Evolutionary conservation across 2,329 filamentous ascomycete species (phyloP), one percentile per base, ranked within the genome.

Genomic region (Paecilomyces sp.): DNA sequence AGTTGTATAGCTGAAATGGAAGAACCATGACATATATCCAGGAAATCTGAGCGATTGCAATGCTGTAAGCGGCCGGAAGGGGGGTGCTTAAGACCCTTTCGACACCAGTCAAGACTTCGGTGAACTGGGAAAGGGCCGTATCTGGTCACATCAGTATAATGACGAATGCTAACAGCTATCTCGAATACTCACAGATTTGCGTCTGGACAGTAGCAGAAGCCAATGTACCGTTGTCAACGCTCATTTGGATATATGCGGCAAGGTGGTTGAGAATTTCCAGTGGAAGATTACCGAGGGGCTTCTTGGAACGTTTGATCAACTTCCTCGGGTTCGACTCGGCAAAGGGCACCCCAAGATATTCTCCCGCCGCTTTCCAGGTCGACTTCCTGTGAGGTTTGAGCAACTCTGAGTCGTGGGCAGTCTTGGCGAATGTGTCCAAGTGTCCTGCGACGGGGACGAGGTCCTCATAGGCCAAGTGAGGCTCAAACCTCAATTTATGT

Each of bases 31-130:
- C 86, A 75, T 94, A 95, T 57, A 92, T 83, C 85, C 89, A 92
- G 33, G 91, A 91, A 70, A 94, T 93, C 72, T 95, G 91, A 22
- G 87, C 86, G 72, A 94, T 92, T 67, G 90, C 85, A 67, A 95
- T 94, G 64, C 84, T 86, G 78, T 95, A 95, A 54, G 90, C 91
- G 59, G 91, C 83, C 2, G 91, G 91, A 0, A 95, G 83, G 1
- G 91, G 91, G 0, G 91, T 95, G 72, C 88, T 89, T 33, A 93
- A 84, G 22, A 95, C 87, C 63, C 91, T 88, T 69, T 94, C 90
- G 55, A 86, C 86, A 60, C 87, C 86, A 15, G 85, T 84, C 65
- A 91, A 79, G 59, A 87, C 83, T 64, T 95, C 91, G 69, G 89
- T 90, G 58, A 95, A 77, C 3, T 82, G 74, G 55, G 80, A 79